Evolutionary conservation across 1,284 basidiomycete species (phyloP).

Genomic region (Wallemia mellicola): DNA sequence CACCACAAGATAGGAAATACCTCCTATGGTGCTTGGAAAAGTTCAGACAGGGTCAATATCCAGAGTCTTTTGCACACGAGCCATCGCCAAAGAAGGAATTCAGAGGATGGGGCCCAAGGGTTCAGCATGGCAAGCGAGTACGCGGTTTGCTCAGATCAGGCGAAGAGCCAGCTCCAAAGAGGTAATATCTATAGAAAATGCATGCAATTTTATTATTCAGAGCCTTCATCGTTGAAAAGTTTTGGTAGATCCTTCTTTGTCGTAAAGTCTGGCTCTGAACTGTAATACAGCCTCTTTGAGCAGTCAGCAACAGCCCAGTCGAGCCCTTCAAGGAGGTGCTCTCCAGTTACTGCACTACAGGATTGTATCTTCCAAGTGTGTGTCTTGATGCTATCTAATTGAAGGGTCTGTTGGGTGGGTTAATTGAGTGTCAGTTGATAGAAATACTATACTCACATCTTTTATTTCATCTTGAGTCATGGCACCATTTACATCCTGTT

Average conservation of each 20-base stretch:
- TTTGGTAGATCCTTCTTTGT: background rate
- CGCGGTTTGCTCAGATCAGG: background rate
- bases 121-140: background rate
- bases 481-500: constrained; percentile 76
- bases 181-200: background rate
- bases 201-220: background rate
- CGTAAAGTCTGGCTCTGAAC: background rate
- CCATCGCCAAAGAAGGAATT: background rate
- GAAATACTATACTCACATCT: constrained; percentile 25
- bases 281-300: constrained; percentile 24
- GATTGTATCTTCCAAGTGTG: constrained; percentile 74
- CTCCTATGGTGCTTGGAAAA: background rate
- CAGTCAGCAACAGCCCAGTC: constrained; percentile 88
- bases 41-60: background rate
- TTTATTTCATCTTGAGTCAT: constrained; percentile 55
- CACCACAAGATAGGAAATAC: background rate
- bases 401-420: constrained; percentile 29
- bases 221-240: background rate
- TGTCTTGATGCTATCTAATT: constrained; percentile 41
- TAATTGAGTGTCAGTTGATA: constrained; percentile 2
- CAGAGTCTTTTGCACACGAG: background rate
- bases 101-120: background rate
- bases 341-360: constrained; percentile 71
- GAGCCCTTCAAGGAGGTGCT: constrained; percentile 52
- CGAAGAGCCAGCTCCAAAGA: background rate